phyloP scores from a whole-genome alignment of 192 early-diverging fungal genomes.

The Chytriomyces sp. region DNA sequence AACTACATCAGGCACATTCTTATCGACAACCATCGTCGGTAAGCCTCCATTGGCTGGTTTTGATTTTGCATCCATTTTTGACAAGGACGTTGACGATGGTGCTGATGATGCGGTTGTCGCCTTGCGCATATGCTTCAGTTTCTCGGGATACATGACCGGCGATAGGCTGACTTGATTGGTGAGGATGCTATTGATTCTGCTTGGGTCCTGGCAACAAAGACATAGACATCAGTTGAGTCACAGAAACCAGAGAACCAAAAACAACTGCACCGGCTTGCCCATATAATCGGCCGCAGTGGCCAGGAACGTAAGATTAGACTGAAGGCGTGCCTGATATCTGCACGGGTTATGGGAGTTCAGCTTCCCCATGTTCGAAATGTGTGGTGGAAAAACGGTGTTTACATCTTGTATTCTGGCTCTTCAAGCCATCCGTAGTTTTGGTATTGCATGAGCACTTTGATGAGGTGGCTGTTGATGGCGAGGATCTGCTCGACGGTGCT shows the following conservation, averaged over 20 bases:
- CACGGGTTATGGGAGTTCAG: not conserved
- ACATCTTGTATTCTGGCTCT: slow-evolving; percentile 47
- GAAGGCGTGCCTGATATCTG: slow-evolving; percentile 67
- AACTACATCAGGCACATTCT: slow-evolving; percentile 3
- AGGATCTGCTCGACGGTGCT: slow-evolving; percentile 52
- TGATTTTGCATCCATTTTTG: not conserved
- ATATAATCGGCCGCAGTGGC: slow-evolving; percentile 64
- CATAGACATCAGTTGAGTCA: not conserved
- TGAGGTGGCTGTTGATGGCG: slow-evolving; percentile 66
- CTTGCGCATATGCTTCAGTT: not conserved
- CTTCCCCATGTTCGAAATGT: too few relatives aligned
- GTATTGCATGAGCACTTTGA: slow-evolving; percentile 63
- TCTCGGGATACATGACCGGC: slow-evolving; percentile 25
- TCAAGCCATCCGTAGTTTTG: slow-evolving; percentile 67
- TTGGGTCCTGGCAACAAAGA: not conserved
- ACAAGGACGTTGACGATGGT: not conserved
- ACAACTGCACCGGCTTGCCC: slow-evolving; percentile 36
- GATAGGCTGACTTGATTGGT: not conserved
- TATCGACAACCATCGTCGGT: not conserved
- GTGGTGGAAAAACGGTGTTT: not conserved
- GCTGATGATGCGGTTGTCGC: not conserved
- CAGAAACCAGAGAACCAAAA: not conserved
- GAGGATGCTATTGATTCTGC: not conserved
- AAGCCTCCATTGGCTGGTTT: not conserved
- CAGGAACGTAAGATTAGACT: slow-evolving; percentile 67